Percentiles rank a stretch among this genome's conserved stretches.
These are phyloP conservation scores for Chloropicon primus DNA, from an alignment of 139 green algal species.

Conservation along the genomic window DNA sequence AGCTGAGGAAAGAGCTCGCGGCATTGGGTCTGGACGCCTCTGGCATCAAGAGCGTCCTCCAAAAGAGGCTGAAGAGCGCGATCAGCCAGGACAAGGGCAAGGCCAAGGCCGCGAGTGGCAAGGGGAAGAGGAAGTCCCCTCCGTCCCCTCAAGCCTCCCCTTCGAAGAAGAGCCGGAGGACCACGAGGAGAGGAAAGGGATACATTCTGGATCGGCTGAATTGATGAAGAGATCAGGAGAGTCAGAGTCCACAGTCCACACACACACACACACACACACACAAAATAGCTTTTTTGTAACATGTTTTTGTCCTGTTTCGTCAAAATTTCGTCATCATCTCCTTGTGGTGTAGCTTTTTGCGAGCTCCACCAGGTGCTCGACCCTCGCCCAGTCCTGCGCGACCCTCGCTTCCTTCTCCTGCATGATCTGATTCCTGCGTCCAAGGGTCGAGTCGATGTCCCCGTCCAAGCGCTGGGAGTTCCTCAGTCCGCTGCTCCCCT, in stretches of 20 bases:
- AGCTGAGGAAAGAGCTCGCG: neutral
- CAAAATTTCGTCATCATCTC: neutral
- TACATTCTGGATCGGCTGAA: neutral
- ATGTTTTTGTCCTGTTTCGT: too few relatives aligned
- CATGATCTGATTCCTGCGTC: neutral
- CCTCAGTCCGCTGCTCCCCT: neutral
- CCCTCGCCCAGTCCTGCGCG: neutral
- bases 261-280: too few relatives aligned
- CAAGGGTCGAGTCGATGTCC: neutral
- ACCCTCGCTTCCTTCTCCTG: neutral
- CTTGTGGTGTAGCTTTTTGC: neutral
- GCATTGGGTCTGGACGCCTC: neutral
- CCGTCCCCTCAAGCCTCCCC: too few relatives aligned
- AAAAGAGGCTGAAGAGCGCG: neutral
- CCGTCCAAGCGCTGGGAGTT: neutral
- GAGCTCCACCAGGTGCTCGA: neutral
- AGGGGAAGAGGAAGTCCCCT: neutral
- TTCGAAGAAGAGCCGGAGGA: neutral
- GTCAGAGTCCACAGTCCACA: too few relatives aligned
- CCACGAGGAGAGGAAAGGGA: neutral
- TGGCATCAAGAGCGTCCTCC: neutral
- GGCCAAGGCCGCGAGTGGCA: neutral
- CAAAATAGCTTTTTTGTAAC: too few relatives aligned
- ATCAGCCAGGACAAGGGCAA: neutral
- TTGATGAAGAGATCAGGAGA: neutral